Evolutionary conservation across 768 basidiomycete species (phyloP).

Genomic region (Suillus decipiens): DNA sequence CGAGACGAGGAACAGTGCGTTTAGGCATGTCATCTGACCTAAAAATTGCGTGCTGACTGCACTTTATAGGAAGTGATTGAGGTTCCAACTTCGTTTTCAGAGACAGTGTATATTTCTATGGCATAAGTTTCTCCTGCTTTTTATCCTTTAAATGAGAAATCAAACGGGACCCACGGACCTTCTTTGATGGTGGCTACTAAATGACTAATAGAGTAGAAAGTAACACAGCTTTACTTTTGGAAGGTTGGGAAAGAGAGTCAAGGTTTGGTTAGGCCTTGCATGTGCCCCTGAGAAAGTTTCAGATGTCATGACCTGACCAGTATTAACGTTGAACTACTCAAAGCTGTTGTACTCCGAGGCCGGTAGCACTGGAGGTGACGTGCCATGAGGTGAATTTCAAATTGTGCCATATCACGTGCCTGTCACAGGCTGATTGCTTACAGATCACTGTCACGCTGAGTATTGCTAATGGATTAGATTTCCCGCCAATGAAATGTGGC

Average conservation of each 20-base stretch:
- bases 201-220: constrained; percentile 2
- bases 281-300: not conserved
- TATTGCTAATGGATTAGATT: constrained; percentile 20
- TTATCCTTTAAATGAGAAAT: not conserved
- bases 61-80: not conserved
- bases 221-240: not conserved
- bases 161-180: not conserved
- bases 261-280: not conserved
- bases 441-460: constrained; percentile 26
- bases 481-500: constrained; percentile 10
- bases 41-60: not conserved
- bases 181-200: constrained; percentile 1
- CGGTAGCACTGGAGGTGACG: constrained; percentile 1
- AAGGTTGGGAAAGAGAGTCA: not conserved
- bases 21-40: not conserved
- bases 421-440: constrained; percentile 28
- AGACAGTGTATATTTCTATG: not conserved
- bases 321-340: not conserved
- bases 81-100: not conserved
- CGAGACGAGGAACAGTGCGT: constrained; percentile 9
- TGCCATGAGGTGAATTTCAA: constrained; percentile 22
- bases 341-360: not conserved
- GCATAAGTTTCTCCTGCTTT: not conserved
- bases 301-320: not conserved
- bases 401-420: constrained; percentile 17